Percentiles rank a stretch among this genome's conserved stretches.
Conservation (phyloP, 306 rosid species). For the Cicer yamashitae region DNA sequence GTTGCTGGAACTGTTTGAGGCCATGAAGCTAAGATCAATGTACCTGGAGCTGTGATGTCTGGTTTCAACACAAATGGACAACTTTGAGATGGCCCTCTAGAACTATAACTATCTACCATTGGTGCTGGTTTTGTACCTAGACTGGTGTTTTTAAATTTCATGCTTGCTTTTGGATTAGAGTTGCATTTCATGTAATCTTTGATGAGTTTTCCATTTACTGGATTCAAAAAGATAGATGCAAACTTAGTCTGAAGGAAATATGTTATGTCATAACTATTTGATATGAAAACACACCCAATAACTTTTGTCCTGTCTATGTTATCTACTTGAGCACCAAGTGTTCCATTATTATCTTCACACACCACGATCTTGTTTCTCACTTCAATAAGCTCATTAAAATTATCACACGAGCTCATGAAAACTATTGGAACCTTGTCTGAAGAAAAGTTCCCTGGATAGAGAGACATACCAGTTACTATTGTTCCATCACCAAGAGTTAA, state of each 20-base stretch:
- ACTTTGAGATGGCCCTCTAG: constrained; percentile 78
- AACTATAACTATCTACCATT: constrained; percentile 62
- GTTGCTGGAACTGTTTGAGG: constrained; percentile 50
- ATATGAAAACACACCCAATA: constrained; percentile 61
- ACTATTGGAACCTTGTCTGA: constrained; percentile 49
- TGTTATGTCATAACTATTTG: constrained; percentile 36
- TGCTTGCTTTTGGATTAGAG: constrained; percentile 52
- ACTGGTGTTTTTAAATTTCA: constrained; percentile 52
- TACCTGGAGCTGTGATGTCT: constrained; percentile 80
- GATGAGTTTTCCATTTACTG: constrained; percentile 56
- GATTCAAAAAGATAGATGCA: constrained; percentile 48
- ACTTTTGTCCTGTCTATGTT: constrained; percentile 48
- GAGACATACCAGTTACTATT: constrained; percentile 54
- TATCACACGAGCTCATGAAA: constrained; percentile 57
- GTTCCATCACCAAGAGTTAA: constrained; percentile 56
- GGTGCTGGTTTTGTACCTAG: constrained; percentile 70
- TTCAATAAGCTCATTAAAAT: constrained; percentile 36
- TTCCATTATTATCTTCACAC: constrained; percentile 56
- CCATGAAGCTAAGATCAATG: constrained; percentile 79
- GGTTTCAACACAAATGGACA: constrained; percentile 77
- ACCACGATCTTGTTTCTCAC: constrained; percentile 63
- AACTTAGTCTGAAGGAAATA: constrained; percentile 17
- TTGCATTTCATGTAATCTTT: constrained; percentile 54
- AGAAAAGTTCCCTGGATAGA: constrained; percentile 54
- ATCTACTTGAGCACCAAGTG: constrained; percentile 40